A percentile compares a stretch with the other conserved stretches of the same genome.
Evolutionary conservation across 805 yeast species (phyloP).

Genomic region (Candida ascalaphidarum): DNA sequence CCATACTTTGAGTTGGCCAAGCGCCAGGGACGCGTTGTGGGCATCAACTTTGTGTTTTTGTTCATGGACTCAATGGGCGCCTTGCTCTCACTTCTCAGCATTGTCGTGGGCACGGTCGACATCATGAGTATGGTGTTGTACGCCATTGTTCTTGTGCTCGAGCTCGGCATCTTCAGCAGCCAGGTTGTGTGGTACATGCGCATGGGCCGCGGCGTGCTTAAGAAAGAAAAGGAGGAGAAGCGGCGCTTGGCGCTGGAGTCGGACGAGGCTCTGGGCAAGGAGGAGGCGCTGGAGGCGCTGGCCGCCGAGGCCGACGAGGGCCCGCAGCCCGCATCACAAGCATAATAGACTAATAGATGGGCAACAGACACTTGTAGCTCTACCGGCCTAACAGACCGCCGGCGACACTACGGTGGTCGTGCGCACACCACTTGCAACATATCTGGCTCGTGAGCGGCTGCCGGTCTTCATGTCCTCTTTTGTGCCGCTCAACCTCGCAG

Average conservation of each 20-base stretch:
- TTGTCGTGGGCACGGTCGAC: conserved; percentile 52
- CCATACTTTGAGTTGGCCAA: conserved; percentile 82
- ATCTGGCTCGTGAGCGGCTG: too few relatives aligned
- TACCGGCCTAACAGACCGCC: too few relatives aligned
- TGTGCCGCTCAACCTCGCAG: conserved; percentile 70
- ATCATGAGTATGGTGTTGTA: conserved; percentile 75
- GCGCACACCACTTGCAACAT: too few relatives aligned
- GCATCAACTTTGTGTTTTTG: conserved; percentile 78
- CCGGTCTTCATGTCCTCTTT: conserved; percentile 44
- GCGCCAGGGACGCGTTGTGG: conserved; percentile 77
- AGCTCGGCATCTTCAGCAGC: conserved; percentile 65
- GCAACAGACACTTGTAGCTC: too few relatives aligned
- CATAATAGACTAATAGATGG: too few relatives aligned
- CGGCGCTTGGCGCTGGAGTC: too few relatives aligned
- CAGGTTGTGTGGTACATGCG: conserved; percentile 61
- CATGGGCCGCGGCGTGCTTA: conserved; percentile 18
- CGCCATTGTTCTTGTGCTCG: conserved; percentile 63
- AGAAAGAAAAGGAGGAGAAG: conserved; percentile 20
- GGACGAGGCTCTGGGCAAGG: too few relatives aligned
- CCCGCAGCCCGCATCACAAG: too few relatives aligned
- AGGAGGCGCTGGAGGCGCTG: too few relatives aligned
- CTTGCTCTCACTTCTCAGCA: conserved; percentile 43
- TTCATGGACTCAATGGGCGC: conserved; percentile 78
- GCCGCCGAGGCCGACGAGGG: too few relatives aligned
- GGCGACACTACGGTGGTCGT: too few relatives aligned